Evolutionary conservation across 2,329 filamentous ascomycete genomes (phyloP), one percentile per base, ranked within the genome.

Genomic region (Scedosporium aurantiacum): DNA sequence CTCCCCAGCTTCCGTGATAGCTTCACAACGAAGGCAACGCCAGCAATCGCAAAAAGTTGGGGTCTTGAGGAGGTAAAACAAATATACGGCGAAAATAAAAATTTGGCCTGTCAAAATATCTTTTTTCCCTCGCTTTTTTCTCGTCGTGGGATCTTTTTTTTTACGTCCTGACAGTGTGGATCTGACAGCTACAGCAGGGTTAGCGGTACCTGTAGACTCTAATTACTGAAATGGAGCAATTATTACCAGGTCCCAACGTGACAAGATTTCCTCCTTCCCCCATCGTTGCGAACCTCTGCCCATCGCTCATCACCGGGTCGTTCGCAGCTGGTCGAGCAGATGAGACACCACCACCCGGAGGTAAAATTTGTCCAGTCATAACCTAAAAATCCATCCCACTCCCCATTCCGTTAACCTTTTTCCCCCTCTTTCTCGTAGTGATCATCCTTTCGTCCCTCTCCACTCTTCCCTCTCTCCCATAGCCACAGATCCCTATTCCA

Each of bases 1-100:
- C 58, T 32, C 32, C 28, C 23, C 58, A 21, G 47, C 41, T 60
- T 43, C 58, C 58, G 58, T 50, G 58, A 60, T 60, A 47, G 47
- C 58, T 60, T 60, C 58, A 60, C 23, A 28, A 25, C 4, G 16
- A 16, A 23, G 12, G 25, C 58, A 32, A 18, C 23, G 14, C 50
- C n/a, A 32, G 27, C 28, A 37, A 27, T 50, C 25, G 58, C 28
- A 28, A 27, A 40, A 27, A 37, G 8, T 27, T 23, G 23, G 50
- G 50, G 6, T 27, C 6, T 54, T 21, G 50, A 25, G 18, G 18
- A 27, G 50, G 23, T 27, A 23, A 23, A 54, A 54, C 7, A 54
- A 18, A 54, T 16, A 23, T 23, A 12, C 5, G 18, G 12, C 50
- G 50, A 23, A 23, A 23, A 23, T 18, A 4, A 54, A 54, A 54